These are phyloP conservation scores for Crithidia thermophila DNA, from an alignment of 208 protist genomes.

Conservation along the genomic window DNA sequence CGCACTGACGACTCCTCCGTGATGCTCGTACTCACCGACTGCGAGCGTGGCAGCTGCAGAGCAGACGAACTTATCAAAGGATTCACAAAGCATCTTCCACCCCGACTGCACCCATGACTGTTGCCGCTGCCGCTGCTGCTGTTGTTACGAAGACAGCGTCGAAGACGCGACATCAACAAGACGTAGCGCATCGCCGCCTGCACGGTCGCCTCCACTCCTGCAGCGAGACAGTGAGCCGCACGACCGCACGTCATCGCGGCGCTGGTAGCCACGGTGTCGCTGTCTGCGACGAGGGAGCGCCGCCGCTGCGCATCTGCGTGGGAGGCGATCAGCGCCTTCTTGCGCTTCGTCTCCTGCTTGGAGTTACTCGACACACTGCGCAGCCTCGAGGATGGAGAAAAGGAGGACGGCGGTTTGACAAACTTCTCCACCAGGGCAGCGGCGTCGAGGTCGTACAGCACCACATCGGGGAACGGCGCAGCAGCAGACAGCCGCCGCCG, in stretches of 20 bases:
- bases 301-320: constrained; percentile 1
- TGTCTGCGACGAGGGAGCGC: background rate
- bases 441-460: constrained; percentile 17
- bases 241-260: too few species aligned
- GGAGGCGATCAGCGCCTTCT: background rate
- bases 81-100: too few species aligned
- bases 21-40: constrained; percentile 30
- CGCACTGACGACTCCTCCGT: background rate
- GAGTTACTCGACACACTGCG: too few species aligned
- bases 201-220: constrained; percentile 19
- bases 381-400: background rate
- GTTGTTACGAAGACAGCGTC: too few species aligned
- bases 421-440: too few species aligned
- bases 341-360: constrained; percentile 8
- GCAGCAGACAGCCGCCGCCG: constrained; percentile 9
- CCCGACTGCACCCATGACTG: too few species aligned
- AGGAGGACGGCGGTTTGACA: background rate
- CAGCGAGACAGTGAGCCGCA: too few species aligned
- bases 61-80: background rate
- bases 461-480: constrained; percentile 7
- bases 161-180: constrained; percentile 13
- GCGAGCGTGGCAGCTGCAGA: constrained; percentile 3
- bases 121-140: too few species aligned
- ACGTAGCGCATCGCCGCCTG: constrained; percentile 19
- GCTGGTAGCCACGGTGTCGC: background rate